A percentile compares a stretch with the other conserved stretches of the same genome.
Conservation (phyloP, 257 asterid species). For the Solanum pennellii region DNA sequence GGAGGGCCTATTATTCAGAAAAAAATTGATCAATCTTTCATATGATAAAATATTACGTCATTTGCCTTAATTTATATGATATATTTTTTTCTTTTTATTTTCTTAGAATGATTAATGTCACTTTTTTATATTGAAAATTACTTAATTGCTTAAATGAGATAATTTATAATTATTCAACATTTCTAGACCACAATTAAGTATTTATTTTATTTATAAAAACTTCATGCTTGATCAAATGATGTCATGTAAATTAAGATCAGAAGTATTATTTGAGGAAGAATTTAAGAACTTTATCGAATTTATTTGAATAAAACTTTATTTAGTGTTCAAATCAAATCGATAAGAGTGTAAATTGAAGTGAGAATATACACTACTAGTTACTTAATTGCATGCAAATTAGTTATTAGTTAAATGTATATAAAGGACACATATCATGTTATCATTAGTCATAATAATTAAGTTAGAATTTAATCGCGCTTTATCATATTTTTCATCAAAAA, state of each 20-base stretch:
- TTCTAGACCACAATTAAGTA: too few relatives aligned
- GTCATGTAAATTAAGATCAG: too few relatives aligned
- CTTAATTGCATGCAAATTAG: neutral
- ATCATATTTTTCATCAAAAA: neutral
- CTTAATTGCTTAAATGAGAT: neutral
- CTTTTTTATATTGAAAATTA: too few relatives aligned
- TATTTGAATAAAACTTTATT: neutral
- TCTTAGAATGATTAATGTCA: neutral
- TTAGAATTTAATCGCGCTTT: neutral
- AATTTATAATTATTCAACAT: too few relatives aligned
- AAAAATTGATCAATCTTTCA: too few relatives aligned
- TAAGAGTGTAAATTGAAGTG: neutral
- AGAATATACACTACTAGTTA: neutral
- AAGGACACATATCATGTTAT: neutral
- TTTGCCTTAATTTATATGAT: too few relatives aligned
- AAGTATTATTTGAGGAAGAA: neutral
- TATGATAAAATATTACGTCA: neutral
- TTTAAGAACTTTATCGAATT: neutral
- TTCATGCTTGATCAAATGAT: rapidly evolving
- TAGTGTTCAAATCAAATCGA: rapidly evolving
- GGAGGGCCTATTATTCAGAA: neutral
- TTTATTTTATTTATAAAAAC: too few relatives aligned
- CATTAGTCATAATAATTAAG: neutral
- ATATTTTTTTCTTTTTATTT: neutral
- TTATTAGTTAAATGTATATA: neutral